Evolutionary conservation across 2,329 filamentous ascomycete genomes (phyloP), one percentile per base, ranked within the genome.

Genomic region (Fusarium sp.): DNA sequence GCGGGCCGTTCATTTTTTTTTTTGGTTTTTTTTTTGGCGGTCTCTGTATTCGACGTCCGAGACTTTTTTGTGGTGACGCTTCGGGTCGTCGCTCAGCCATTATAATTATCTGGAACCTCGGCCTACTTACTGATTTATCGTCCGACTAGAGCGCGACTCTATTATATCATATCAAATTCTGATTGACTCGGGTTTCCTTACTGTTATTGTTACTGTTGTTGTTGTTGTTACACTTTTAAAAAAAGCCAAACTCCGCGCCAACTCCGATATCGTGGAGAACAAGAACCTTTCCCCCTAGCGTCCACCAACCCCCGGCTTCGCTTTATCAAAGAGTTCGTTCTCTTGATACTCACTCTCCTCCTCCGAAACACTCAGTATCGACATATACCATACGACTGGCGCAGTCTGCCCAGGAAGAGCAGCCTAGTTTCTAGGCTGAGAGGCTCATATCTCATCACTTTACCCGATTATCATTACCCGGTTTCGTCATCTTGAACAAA

Each of bases 21-120:
- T 58, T 48, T n/a, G n/a, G n/a, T 13, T 22, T 30, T 14, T 22
- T 61, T 66, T 30, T 58, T 48, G 24, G 36, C 41, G 36, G 14
- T 48, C 30, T 50, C 30, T 58, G 24, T 36, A 18, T 28, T 68
- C 63, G 48, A 74, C 66, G 41, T 64, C 47, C 54, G 38, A 63
- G 55, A 39, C 55, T 28, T 54, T 64, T 36, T 48, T 60, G 45
- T 51, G 54, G 65, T 41, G 64, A 58, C 63, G 63, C 54, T 68
- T 68, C 75, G 75, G 75, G 74, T 74, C 75, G 75, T 77, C 75
- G 75, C 68, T 60, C 51, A 57, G 60, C 54, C 54, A 58, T 36
- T 54, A 41, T 70, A 44, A 56, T 36, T 48, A 55, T 47, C 38
- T 52, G 50, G 39, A 47, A 62, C 28, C 39, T 58, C 55, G 38